Evolutionary conservation across 768 basidiomycete genomes (phyloP), one percentile per base, ranked within the genome.

Genomic region (Leucocoprinus birnbaumii): DNA sequence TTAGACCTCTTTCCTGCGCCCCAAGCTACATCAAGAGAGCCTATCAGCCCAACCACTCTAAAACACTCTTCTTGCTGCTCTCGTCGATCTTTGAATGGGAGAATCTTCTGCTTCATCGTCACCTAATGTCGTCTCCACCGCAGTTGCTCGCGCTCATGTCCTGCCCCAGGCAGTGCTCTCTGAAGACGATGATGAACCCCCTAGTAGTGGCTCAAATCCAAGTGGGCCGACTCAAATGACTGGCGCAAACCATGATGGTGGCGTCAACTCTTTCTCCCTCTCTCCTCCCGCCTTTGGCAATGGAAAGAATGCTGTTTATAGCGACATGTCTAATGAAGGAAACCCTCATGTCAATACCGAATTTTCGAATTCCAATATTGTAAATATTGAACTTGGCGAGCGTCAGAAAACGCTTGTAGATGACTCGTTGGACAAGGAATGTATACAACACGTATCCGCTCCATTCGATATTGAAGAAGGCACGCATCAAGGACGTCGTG

Each of bases 131-230:
- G 31, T n/a, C n/a, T n/a, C n/a, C n/a, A n/a, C 31, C 31, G 55
- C 65, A 51, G 68, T 37, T 37, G 8, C 31, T 22, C 48, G 59
- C 55, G 21, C 48, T 44, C 63, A 59, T 56, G 62, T 59, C 57
- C 62, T 71, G 62, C 66, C 68, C 41, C 70, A 68, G 62, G 66
- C 70, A 65, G 59, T 69, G 50, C 58, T 65, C 52, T 56, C 69
- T 56, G 74, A 75, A 70, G 73, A 75, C 56, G 73, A 74, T 57
- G 73, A 75, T 38, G 72, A 74, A 66, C 73, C 73, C 60, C 73
- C 73, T 73, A 73, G 71, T 74, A 73, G 69, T 71, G 67, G 70
- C 60, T 61, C 62, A 51, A 56, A 44, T 62, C 59, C 63, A 22
- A 58, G 56, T 66, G 24, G 68, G 66, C 35, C 64, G 61, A 22